Evolutionary conservation across 306 rosid species (phyloP), one percentile per base, ranked within the genome.

Genomic region (Quercus robur): DNA sequence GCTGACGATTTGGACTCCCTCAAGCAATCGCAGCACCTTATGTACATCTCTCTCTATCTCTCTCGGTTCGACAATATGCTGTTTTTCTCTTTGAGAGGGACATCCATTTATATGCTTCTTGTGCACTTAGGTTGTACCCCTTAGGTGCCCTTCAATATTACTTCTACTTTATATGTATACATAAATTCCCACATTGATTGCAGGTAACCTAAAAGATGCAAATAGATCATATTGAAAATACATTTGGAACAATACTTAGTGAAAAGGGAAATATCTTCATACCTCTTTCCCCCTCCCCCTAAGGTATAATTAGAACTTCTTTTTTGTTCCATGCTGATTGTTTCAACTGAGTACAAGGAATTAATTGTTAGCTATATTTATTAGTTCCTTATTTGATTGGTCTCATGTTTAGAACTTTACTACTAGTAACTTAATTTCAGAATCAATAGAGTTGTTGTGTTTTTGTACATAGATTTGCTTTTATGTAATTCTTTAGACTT

Each of bases 11-110:
- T 95, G 82, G 88, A 86, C 23, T 85, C 96, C 77, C 86, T 95
- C 30, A 86, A 84, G 44, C 94, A 93, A 78, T 74, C 84, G 66
- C 98, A 95, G 85, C 84, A 87, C 83, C 91, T 88, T 79, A 89
- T 91, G 97, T 94, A 83, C 30, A n/a, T 58, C 19, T 46, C 69
- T 73, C 63, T 71, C 55, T 68, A 57, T 46, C 66, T 74, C 61
- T 35, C n/a, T 62, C 1, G 19, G 6, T 5, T 5, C 0, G 7
- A 30, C 33, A 30, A 30, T 30, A 30, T 30, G 5, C 5, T 30
- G 33, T 30, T 30, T 30, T 30, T 41, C 7, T 57, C 28, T 57
- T 57, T 8, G 11, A 12, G 63, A 20, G 28, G 63, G 63, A 23
- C 14, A 20, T 9, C 14, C 63, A 57, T 7, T 57, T n/a, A 12